Evolutionary conservation across 148 eudicot species (phyloP), one percentile per base, ranked within the genome.

Genomic region (Cornus florida): DNA sequence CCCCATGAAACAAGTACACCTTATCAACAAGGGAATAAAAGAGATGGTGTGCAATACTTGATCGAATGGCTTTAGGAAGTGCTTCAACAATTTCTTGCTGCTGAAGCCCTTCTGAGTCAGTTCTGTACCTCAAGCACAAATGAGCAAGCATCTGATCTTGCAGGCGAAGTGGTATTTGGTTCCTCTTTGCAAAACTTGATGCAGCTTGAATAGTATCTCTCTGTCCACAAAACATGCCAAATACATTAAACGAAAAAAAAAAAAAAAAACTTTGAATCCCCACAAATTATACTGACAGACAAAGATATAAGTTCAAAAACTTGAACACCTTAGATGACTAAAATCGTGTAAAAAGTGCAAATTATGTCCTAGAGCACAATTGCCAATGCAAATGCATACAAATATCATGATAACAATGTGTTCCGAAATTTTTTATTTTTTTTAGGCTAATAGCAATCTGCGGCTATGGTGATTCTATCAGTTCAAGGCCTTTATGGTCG

Each of bases 141-240:
- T 94, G 97, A 60, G 97, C 89, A 75, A 94, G 84, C 95, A 94
- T 92, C 84, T 94, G 98, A 33, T 94, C 98, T 81, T 88, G 89
- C 70, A 94, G 86, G 31, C 89, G 91, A 73, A 76, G 78, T 4
- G 98, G 95, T 19, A 94, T 81, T 62, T 85, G 79, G 75, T 94
- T 94, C 85, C 98, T 86, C 22, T 84, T 65, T 3, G 90, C 98
- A 84, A 94, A 94, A 82, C 90, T 88, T 23, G 95, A 88, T 70
- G 97, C 98, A 59, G 93, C 92, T 83, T 90, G 82, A 81, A 94
- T 83, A 14, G 91, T 83, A 78, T 94, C 98, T 81, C 98, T 92
- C 98, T 94, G 74, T 67, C 24, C 68, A 75, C 43, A 48, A 70
- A 31, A 77, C 12, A 7, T 62, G 28, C 16, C 28, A 39, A 28